phyloP scores from a whole-genome alignment of 75 land plant genomes.

The Larix kaempferi region DNA sequence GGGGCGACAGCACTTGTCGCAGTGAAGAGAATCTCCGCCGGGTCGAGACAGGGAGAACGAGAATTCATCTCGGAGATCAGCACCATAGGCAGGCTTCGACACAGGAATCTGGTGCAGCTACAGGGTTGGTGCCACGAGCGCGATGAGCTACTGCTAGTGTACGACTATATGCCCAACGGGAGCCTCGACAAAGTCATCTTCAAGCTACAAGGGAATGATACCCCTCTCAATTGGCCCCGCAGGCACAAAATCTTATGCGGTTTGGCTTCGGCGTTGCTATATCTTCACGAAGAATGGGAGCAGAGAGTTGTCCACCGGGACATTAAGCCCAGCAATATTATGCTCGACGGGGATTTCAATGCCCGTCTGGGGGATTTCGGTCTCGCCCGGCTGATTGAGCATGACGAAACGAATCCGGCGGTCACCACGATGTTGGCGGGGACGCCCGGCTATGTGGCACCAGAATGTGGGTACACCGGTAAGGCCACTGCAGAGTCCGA shows the following conservation, averaged over 20 bases:
- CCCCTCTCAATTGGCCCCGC: not conserved
- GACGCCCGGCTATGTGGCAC: slow-evolving; percentile 27
- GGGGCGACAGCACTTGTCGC: slow-evolving; percentile 1
- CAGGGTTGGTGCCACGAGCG: slow-evolving; percentile 28
- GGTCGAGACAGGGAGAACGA: slow-evolving; percentile 22
- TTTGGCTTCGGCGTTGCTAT: slow-evolving; percentile 8
- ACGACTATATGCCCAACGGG: slow-evolving; percentile 14
- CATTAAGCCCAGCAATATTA: slow-evolving; percentile 19
- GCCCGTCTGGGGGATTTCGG: slow-evolving; percentile 23
- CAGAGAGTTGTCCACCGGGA: slow-evolving; percentile 21
- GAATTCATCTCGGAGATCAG: slow-evolving; percentile 36
- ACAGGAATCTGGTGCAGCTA: slow-evolving; percentile 37
- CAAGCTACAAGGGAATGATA: too few relatives aligned
- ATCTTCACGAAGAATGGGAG: slow-evolving; percentile 26
- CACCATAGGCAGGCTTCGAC: slow-evolving; percentile 29
- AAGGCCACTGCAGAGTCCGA: too few relatives aligned
- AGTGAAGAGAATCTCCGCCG: slow-evolving; percentile 17
- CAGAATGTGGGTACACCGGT: slow-evolving; percentile 5
- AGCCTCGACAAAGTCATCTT: slow-evolving; percentile 11
- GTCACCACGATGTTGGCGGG: slow-evolving; percentile 25
- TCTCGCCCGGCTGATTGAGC: slow-evolving; percentile 18
- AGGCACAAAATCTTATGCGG: not conserved
- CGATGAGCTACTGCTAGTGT: not conserved
- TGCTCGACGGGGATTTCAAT: slow-evolving; percentile 23
- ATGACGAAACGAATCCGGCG: slow-evolving; percentile 11